A percentile compares a stretch with the other conserved stretches of the same genome.
Conservation (phyloP, 2,329 filamentous ascomycete genomes). For the Graphium sp. region DNA sequence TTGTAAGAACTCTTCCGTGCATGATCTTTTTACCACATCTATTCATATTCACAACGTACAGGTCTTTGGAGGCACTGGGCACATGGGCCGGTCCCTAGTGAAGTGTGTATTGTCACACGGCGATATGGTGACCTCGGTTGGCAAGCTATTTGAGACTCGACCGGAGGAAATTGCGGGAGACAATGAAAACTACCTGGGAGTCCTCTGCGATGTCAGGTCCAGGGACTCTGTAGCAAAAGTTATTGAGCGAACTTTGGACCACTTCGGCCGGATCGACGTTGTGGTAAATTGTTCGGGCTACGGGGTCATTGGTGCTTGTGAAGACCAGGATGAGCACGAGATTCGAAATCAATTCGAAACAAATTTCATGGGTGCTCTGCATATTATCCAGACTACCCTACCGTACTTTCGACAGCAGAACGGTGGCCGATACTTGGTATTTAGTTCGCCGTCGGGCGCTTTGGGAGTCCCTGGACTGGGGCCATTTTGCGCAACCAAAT, state of each 20-base stretch:
- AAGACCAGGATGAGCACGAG: conserved; percentile 92
- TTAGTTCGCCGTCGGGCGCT: conserved; percentile 81
- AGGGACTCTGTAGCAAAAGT: conserved; percentile 60
- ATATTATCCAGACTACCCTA: conserved; percentile 79
- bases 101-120: conserved; percentile 65
- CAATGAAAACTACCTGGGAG: conserved; percentile 56
- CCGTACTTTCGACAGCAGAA: conserved; percentile 71
- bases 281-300: conserved; percentile 92
- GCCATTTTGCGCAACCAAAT: conserved; percentile 93
- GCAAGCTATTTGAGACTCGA: conserved; percentile 63
- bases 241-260: conserved; percentile 51
- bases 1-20: conserved; percentile 35
- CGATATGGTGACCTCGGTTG: conserved; percentile 76
- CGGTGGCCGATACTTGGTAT: conserved; percentile 76
- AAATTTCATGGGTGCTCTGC: conserved; percentile 88
- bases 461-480: conserved; percentile 87
- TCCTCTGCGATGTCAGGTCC: conserved; percentile 82
- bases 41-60: conserved; percentile 13
- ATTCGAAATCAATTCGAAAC: conserved; percentile 93
- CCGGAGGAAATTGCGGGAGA: conserved; percentile 55
- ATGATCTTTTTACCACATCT: conserved; percentile 1
- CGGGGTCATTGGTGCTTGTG: conserved; percentile 86
- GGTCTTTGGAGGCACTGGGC: conserved; percentile 93
- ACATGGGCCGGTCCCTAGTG: conserved; percentile 83
- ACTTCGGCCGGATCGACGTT: conserved; percentile 72